These are phyloP conservation scores for Aristolochia californica DNA, from an alignment of 164 flowering plant species.

Conservation along the genomic window DNA sequence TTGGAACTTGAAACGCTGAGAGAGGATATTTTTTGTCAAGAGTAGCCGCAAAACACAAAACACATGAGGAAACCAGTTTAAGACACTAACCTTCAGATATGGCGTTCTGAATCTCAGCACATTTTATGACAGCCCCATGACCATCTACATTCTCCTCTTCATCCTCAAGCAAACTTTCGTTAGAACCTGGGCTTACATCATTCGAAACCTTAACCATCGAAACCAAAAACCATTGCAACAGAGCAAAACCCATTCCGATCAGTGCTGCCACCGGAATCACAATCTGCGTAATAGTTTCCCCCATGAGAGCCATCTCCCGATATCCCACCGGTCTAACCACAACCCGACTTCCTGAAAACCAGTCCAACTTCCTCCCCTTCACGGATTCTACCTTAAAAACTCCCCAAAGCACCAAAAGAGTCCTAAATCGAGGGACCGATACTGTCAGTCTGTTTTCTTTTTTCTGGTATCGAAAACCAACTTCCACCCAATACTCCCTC, in stretches of 20 bases:
- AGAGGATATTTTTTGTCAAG: neutral
- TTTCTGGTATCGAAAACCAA: no score
- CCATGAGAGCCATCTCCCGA: no score
- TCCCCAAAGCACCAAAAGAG: no score
- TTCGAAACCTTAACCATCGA: slow-evolving; percentile 35
- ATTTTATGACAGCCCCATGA: slow-evolving; percentile 29
- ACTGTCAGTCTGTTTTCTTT: no score
- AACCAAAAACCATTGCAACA: slow-evolving; percentile 54
- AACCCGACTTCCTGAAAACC: no score
- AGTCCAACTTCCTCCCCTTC: no score
- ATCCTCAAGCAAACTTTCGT: slow-evolving; percentile 28
- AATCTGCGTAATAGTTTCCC: slow-evolving; percentile 19
- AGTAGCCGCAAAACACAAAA: neutral
- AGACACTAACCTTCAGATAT: slow-evolving; percentile 46
- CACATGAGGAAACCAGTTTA: neutral
- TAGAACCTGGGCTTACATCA: neutral
- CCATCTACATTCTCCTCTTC: slow-evolving; percentile 35
- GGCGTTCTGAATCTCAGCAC: slow-evolving; percentile 61
- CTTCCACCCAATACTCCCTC: no score
- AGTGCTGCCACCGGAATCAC: slow-evolving; percentile 41
- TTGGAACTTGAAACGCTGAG: no score
- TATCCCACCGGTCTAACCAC: no score
- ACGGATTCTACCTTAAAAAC: no score
- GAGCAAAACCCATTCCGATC: slow-evolving; percentile 48
- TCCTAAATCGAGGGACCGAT: no score